Base-by-base conservation (phyloP, 352 stramenopile genomes). In the Globisporangium paddicum region DNA sequence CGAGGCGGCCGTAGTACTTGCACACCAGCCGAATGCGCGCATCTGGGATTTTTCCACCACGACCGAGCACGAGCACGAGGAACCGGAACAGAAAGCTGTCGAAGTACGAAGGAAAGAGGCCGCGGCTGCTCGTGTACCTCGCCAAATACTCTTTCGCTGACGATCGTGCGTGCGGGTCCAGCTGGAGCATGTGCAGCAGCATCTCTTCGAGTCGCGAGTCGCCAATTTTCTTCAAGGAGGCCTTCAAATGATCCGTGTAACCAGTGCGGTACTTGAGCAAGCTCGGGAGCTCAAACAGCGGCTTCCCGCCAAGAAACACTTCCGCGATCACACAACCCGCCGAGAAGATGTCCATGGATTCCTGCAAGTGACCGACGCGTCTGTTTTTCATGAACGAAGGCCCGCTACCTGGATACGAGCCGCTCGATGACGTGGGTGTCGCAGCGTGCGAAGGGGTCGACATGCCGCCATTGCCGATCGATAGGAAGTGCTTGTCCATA, bases 321-420 rank as follows among this genome's bases (percentile, higher is more conserved):
- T 99, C 96, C 11, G 97, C 96, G 40, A 99, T 98, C 4, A 99
- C 92, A 73, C 97, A 99, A 10, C 97, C 97, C 10, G 96, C 80
- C 40, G 96, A 98, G 74, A 99, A 99, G 48, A 99, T 95, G 75
- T 99, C 97, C 95, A 99, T 99, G 11, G 92, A 95, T 44, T 90
- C 76, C 1, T 84, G 63, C 38, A 94, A 72, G 50, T 65, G 82
- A 9, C 85, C 81, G 63, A 91, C 79, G 5, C 77, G 73, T 45
- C 75, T 77, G 19, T 61, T 55, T 4, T 75, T 66, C 46, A 71
- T 67, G 18, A 58, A 69, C 18, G 61, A 71, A 16, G 66, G 46
- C 11, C 30, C 34, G 19, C 51, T 69, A 19, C 37, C 60, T 7
- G 58, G 40, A 23, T 58, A 64, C 35, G 50, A 23, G 5, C 25